Base-by-base conservation (phyloP, 208 protist genomes). In the Acanthamoeba castellanii region DNA sequence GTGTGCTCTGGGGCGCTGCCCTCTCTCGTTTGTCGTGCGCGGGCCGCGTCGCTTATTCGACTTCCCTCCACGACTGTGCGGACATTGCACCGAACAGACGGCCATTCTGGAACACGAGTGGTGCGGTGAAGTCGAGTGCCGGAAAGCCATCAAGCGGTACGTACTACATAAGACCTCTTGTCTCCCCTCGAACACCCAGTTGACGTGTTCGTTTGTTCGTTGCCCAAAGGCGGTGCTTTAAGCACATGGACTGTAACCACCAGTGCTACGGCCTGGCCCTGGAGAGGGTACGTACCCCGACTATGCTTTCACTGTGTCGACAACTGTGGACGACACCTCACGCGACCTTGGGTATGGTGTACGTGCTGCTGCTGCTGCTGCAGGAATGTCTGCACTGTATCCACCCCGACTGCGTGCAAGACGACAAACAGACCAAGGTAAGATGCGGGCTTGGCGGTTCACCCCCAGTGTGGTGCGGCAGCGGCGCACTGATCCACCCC, bases 301-400 rank as follows among this genome's bases (percentile, higher is more conserved):
- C 59, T 20, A n/a, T 1, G 14, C 59, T 66, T 14, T 66, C 59
- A 74, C 11, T 25, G 32, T 8, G 1, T 25, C 0, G 13, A 11
- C 6, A 37, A 20, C 27, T 68, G 61, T 27, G 61, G 61, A n/a
- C 6, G 20, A 61, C 55, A 2, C 1, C 55, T 25, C 11, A 13
- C 66, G 66, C n/a, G 22, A 14, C 30, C 30, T 27, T n/a, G 9
- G 5, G 27, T 5, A 70, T 27, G 14, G 64, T 70, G 20, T 27
- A 9, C 16, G 27, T 70, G 8, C 20, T 14, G n/a, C 4, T 70
- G 8, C 5, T 70, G 37, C 37, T 42, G 37, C 37, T 18, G 9
- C 81, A 66, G 55, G 81, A 89, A 34, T 89, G 81, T 27, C n/a
- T 89, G 81, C 45, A 89, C 6, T 89, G 81, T 30, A 27, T 89